phyloP scores from a whole-genome alignment of 1,284 basidiomycete genomes.

The Puccinia coronata region DNA sequence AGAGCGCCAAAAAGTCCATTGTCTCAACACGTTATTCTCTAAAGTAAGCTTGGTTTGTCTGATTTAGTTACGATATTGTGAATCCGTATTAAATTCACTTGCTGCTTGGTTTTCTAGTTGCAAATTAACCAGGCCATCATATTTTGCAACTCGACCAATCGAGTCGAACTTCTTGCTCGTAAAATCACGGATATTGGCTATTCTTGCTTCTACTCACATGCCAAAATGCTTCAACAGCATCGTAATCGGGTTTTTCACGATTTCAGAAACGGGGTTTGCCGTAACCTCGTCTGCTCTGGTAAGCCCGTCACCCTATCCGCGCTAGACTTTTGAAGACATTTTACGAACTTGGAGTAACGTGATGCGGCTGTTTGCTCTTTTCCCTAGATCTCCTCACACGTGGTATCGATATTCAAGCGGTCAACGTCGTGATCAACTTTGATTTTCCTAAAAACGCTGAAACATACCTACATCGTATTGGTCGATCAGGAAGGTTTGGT shows the following conservation, averaged over 20 bases:
- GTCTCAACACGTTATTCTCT: constrained; percentile 93
- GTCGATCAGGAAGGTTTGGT: constrained; percentile 94
- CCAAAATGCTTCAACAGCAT: constrained; percentile 97
- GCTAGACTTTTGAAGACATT: not conserved
- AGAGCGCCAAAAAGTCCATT: constrained; percentile 98
- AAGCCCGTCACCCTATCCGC: constrained; percentile 52
- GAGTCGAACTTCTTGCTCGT: constrained; percentile 96
- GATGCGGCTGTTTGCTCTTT: not conserved
- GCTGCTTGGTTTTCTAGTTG: constrained; percentile 65
- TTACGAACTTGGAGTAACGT: not conserved
- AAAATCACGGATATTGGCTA: constrained; percentile 99
- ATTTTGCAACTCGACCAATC: constrained; percentile 99
- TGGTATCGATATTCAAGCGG: constrained; percentile 99
- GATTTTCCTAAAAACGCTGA: constrained; percentile 99
- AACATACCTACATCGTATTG: constrained; percentile 96
- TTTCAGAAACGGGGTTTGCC: constrained; percentile 95
- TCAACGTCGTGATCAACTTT: constrained; percentile 99
- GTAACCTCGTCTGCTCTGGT: constrained; percentile 90
- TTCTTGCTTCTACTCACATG: constrained; percentile 99
- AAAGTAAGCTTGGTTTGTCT: constrained; percentile 65
- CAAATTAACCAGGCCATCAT: constrained; percentile 99
- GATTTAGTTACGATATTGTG: constrained; percentile 13
- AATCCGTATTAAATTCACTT: constrained; percentile 26
- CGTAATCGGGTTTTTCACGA: constrained; percentile 99
- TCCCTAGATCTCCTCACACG: constrained; percentile 83